Evolutionary conservation across 768 basidiomycete genomes (phyloP).

Genomic region (Termitomyces sp.): DNA sequence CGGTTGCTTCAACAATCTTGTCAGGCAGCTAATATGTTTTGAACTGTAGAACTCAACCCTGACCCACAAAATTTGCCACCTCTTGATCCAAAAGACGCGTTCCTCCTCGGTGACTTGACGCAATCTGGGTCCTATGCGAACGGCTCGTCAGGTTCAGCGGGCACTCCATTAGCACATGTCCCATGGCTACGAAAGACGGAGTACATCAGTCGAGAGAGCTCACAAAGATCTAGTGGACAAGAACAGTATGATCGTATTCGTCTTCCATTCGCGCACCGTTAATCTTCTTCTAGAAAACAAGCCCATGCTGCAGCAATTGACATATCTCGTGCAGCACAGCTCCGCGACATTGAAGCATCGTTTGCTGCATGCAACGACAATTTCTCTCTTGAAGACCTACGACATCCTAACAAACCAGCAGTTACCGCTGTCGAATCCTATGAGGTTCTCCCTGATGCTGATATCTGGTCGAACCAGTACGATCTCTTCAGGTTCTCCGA

Average conservation of each 20-base stretch:
- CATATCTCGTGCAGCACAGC: conserved; percentile 69
- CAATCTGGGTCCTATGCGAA: conserved; percentile 42
- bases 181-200: conserved; percentile 93
- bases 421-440: conserved; percentile 78
- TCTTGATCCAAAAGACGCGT: conserved; percentile 73
- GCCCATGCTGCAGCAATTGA: conserved; percentile 51
- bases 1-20: neutral
- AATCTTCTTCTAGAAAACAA: conserved; percentile 40
- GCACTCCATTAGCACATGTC: conserved; percentile 61
- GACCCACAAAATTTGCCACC: conserved; percentile 52
- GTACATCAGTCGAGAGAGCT: conserved; percentile 67
- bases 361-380: conserved; percentile 61
- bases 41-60: conserved; percentile 52
- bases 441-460: conserved; percentile 79
- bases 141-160: conserved; percentile 36
- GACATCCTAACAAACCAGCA: conserved; percentile 76
- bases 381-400: conserved; percentile 55
- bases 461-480: conserved; percentile 88
- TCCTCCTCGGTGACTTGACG: conserved; percentile 66
- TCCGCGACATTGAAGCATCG: conserved; percentile 75
- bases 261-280: neutral
- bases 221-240: conserved; percentile 37
- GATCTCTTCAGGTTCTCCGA: conserved; percentile 86
- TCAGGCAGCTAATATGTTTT: neutral
- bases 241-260: conserved; percentile 49